Base-by-base conservation (phyloP, 129 eudicot species). In the Lonicera japonica region DNA sequence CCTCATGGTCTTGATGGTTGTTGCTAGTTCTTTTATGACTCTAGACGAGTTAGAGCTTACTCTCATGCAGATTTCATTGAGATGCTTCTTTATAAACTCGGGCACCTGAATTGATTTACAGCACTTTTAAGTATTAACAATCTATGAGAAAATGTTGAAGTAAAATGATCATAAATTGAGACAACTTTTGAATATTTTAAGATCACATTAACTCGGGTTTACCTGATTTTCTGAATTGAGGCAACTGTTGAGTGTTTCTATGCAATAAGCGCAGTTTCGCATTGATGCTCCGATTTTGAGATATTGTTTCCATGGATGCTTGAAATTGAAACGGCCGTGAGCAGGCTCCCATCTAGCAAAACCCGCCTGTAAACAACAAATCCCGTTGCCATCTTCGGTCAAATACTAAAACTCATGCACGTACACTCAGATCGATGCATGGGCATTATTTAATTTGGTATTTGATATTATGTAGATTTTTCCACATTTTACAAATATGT, bases 321-420 rank as follows among this genome's bases (percentile, higher is more conserved):
- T 60, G 74, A 81, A 85, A 63, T 48, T 82, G 75, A 85, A 85
- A 11, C 53, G 66, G 0, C 94, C 94, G 61, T 85, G 88, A 25
- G 80, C 79, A 63, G 94, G 94, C 70, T 85, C 94, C 94, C 94
- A 85, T 82, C 88, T 75, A 51, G 88, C 94, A 60, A 81, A 82
- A 63, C 75, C 77, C 5, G 89, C 85, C 86, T 81, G 19, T 19
- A 68, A 19, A 67, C 8, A 52, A 41, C 12, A 50, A 0, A 43
- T 39, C 19, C 1, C 1, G 14, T 10, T 18, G 18, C 16, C 39
- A 57, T 43, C n/a, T 18, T 64, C 65, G 14, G 24, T 14, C 7
- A 52, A n/a, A n/a, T n/a, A n/a, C n/a, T n/a, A n/a, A n/a, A n/a
- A n/a, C n/a, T n/a, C n/a, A n/a, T n/a, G n/a, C n/a, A n/a, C n/a